phyloP scores from a whole-genome alignment of 805 yeast species.

The Starmerella bacillaris region DNA sequence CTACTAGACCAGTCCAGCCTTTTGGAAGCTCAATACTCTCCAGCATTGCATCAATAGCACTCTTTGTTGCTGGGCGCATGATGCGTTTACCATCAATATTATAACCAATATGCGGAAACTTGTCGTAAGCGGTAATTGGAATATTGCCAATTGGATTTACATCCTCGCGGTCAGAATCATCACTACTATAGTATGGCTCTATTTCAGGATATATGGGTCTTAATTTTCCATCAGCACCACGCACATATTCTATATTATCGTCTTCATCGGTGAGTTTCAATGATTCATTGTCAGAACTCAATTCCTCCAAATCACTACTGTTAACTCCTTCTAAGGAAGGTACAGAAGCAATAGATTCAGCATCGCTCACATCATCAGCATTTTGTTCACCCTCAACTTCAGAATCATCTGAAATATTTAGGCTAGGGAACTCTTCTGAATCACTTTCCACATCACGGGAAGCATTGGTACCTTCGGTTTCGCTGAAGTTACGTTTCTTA shows the following conservation, averaged over 20 bases:
- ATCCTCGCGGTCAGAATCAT: conserved; percentile 72
- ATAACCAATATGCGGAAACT: conserved; percentile 93
- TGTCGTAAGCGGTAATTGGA: conserved; percentile 85
- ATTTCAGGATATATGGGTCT: conserved; percentile 74
- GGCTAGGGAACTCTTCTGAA: too few species aligned
- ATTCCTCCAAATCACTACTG: conserved; percentile 2
- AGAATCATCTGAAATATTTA: too few species aligned
- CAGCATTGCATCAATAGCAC: conserved; percentile 76
- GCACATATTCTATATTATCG: conserved; percentile 13
- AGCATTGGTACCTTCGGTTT: too few species aligned
- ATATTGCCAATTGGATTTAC: conserved; percentile 83
- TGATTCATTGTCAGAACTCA: conserved; percentile 2
- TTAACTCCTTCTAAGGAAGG: background rate
- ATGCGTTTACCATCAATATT: conserved; percentile 93
- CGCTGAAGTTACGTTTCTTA: too few species aligned
- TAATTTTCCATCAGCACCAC: conserved; percentile 53
- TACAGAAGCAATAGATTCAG: background rate
- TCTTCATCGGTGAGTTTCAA: conserved; percentile 10
- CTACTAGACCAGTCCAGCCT: conserved; percentile 96
- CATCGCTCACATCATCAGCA: background rate
- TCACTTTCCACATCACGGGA: too few species aligned
- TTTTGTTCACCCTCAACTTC: background rate
- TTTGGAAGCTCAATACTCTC: conserved; percentile 88
- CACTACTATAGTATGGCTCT: conserved; percentile 85
- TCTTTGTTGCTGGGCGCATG: conserved; percentile 96